Evolutionary conservation across 2,329 filamentous ascomycete species (phyloP).

Genomic region (Fusarium pininemorale): DNA sequence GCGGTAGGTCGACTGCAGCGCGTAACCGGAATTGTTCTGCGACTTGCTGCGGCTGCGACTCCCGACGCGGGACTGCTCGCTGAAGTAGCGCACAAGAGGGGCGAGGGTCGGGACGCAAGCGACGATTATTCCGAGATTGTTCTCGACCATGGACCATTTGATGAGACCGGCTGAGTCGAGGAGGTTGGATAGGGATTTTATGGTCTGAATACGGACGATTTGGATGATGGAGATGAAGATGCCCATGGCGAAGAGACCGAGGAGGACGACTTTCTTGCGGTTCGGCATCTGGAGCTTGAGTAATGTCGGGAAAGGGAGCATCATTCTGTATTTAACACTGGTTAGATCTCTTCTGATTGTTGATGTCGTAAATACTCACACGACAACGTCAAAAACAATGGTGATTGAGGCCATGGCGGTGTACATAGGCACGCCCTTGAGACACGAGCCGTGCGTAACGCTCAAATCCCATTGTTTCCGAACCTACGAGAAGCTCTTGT

Average conservation of each 20-base stretch:
- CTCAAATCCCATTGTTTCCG: conserved; percentile 53
- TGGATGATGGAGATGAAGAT: conserved; percentile 61
- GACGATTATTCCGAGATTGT: conserved; percentile 55
- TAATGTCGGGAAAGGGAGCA: conserved; percentile 54
- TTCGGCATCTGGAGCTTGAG: conserved; percentile 48
- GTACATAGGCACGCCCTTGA: conserved; percentile 54
- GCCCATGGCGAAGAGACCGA: conserved; percentile 58
- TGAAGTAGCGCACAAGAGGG: conserved; percentile 51
- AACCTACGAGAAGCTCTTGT: neutral
- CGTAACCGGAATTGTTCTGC: conserved; percentile 35
- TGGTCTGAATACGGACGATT: conserved; percentile 60
- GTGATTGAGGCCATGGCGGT: conserved; percentile 53
- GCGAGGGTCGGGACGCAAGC: conserved; percentile 55
- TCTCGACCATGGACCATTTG: conserved; percentile 58
- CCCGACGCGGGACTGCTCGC: conserved; percentile 41
- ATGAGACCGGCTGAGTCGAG: conserved; percentile 55
- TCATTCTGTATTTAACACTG: conserved; percentile 43
- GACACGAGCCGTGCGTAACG: conserved; percentile 50
- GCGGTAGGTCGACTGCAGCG: conserved; percentile 41
- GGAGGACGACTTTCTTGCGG: conserved; percentile 54
- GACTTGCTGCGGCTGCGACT: conserved; percentile 21
- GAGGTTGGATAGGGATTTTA: conserved; percentile 54
- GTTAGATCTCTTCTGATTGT: neutral
- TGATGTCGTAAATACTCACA: conserved; percentile 43
- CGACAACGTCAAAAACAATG: conserved; percentile 52